Conservation (phyloP, 768 basidiomycete species). For the Phylloporus rhodoxanthus region DNA sequence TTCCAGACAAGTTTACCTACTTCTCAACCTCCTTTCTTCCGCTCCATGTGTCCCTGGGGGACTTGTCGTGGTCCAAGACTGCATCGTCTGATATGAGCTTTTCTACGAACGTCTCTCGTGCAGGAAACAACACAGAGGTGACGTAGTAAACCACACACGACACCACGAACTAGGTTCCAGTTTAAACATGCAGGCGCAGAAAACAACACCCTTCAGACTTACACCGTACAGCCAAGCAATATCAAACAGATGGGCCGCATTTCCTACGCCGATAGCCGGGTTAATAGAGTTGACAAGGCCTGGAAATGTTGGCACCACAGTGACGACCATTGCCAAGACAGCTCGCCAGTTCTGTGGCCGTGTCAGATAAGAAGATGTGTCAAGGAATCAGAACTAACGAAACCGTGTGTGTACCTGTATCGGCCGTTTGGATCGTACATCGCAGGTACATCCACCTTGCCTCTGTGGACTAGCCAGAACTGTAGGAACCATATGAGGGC, state of each 20-base stretch:
- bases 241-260: slow-evolving; percentile 53
- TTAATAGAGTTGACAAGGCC: slow-evolving; percentile 76
- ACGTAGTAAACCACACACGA: slow-evolving; percentile 24
- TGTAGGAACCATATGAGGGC: slow-evolving; percentile 25
- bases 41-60: not conserved
- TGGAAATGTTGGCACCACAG: slow-evolving; percentile 68
- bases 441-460: slow-evolving; percentile 73
- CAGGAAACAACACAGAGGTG: slow-evolving; percentile 23
- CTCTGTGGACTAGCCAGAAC: slow-evolving; percentile 74
- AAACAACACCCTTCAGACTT: too few relatives aligned
- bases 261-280: slow-evolving; percentile 53
- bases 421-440: slow-evolving; percentile 78
- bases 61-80: not conserved
- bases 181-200: not conserved
- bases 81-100: slow-evolving; percentile 25
- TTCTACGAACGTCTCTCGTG: slow-evolving; percentile 24
- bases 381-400: slow-evolving; percentile 43
- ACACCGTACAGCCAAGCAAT: slow-evolving; percentile 77
- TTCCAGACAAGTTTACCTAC: too few relatives aligned
- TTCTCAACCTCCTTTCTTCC: not conserved
- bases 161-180: slow-evolving; percentile 21
- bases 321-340: slow-evolving; percentile 57
- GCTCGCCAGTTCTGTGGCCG: slow-evolving; percentile 81
- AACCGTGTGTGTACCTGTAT: slow-evolving; percentile 72
- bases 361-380: too few relatives aligned